These are phyloP conservation scores for Penicillium coffeae DNA, from an alignment of 495 filamentous ascomycete species.

Conservation along the genomic window DNA sequence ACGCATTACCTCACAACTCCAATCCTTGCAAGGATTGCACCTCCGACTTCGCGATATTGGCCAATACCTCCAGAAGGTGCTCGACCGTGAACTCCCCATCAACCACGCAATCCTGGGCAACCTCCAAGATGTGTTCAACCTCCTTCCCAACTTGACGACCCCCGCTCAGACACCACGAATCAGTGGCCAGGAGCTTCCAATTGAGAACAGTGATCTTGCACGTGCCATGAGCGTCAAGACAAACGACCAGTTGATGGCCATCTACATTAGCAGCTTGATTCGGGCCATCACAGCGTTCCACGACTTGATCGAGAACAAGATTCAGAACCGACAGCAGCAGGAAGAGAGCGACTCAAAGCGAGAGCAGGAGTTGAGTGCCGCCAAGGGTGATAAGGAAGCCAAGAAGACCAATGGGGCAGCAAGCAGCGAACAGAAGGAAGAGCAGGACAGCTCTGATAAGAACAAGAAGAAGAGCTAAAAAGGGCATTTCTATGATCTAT, in stretches of 20 bases:
- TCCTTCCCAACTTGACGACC: conserved; percentile 92
- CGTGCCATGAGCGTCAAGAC: conserved; percentile 98
- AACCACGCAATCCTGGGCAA: conserved; percentile 98
- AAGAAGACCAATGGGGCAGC: conserved; percentile 56
- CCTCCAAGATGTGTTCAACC: conserved; percentile 98
- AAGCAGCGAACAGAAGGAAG: conserved; percentile 63
- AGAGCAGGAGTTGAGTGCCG: conserved; percentile 56
- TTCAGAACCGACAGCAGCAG: conserved; percentile 95
- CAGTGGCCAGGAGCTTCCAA: conserved; percentile 44
- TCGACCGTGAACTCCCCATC: conserved; percentile 84
- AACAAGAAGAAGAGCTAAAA: conserved; percentile 55
- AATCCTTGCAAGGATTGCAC: conserved; percentile 94
- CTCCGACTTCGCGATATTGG: conserved; percentile 94
- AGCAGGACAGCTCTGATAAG: conserved; percentile 61
- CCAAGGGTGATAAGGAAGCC: conserved; percentile 61
- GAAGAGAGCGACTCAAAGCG: conserved; percentile 89
- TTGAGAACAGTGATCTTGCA: conserved; percentile 76
- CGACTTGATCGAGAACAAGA: conserved; percentile 99
- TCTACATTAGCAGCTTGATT: conserved; percentile 94
- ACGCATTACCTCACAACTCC: conserved; percentile 93
- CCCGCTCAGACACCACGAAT: conserved; percentile 55
- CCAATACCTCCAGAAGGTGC: conserved; percentile 91
- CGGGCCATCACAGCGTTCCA: conserved; percentile 98
- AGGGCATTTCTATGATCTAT: conserved; percentile 4
- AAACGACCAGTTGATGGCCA: conserved; percentile 97